Conservation (phyloP, 768 basidiomycete species). For the Tephrocybe rancida region DNA sequence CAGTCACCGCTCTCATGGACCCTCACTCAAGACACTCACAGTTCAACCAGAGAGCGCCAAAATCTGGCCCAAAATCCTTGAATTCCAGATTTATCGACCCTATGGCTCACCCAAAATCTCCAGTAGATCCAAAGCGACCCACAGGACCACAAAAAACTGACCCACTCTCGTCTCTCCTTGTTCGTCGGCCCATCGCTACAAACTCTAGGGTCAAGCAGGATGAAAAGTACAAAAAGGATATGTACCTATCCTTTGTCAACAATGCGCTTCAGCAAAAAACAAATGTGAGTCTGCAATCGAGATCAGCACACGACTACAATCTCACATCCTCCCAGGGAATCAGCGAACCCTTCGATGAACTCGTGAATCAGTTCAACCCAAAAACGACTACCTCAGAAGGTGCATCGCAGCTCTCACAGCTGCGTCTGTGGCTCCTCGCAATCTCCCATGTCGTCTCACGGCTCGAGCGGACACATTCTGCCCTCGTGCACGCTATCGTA, state of each 20-base stretch:
- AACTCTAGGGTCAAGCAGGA: constrained; percentile 80
- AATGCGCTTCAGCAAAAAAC: constrained; percentile 78
- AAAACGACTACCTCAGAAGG: constrained; percentile 35
- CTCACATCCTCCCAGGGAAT: constrained; percentile 58
- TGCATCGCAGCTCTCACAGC: constrained; percentile 49
- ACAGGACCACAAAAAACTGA: constrained; percentile 29
- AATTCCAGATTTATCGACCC: constrained; percentile 47
- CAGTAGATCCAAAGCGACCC: constrained; percentile 44
- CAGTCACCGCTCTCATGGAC: constrained; percentile 52
- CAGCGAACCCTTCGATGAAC: constrained; percentile 80
- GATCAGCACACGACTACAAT: constrained; percentile 10
- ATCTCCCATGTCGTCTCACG: constrained; percentile 92
- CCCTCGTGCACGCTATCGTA: constrained; percentile 85
- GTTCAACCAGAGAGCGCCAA: constrained; percentile 74
- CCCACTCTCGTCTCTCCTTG: constrained; percentile 25
- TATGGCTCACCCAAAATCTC: constrained; percentile 33
- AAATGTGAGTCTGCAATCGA: constrained; percentile 47
- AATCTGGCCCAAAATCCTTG: constrained; percentile 58
- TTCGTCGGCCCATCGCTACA: constrained; percentile 68
- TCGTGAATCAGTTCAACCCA: constrained; percentile 82
- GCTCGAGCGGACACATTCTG: constrained; percentile 76
- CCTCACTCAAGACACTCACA: constrained; percentile 76
- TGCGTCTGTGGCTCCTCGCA: constrained; percentile 82
- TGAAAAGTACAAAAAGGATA: constrained; percentile 75
- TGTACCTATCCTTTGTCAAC: constrained; percentile 83